Base-by-base conservation (phyloP, 257 asterid species). In the Penstemon eatonii region DNA sequence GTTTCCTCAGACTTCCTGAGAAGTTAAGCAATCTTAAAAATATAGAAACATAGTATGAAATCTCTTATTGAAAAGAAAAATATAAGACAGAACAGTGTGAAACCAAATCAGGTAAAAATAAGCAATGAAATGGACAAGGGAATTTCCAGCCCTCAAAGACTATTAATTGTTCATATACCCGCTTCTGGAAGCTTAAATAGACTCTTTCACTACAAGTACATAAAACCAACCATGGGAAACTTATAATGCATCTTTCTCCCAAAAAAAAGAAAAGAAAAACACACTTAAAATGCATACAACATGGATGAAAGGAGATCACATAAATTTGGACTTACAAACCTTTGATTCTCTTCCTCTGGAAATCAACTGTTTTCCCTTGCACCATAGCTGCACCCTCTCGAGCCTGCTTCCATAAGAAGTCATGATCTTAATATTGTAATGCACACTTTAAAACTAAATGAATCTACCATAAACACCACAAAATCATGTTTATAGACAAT, bases 1-100 rank as follows among this genome's bases (percentile, higher is more conserved):
- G 98, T 83, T 81, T 94, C 81, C 99, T 90, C 70, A 94, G 88
- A 83, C 98, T 91, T 74, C 96, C 99, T 94, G 84, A 76, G 68
- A 45, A 73, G 68, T 67, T 71, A 65, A 62, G 46, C 42, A 38
- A 53, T 54, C 10, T 55, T 12, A 60, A 49, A 56, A 55, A 62
- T 9, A 63, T 63, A 45, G 9, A 65, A 64, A 68, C 46, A 46
- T 33, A 38, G 49, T 15, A 62, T 25, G 54, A 13, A 58, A 42
- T 41, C 58, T 63, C 33, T 25, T 25, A 1, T 1, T 1, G 39
- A 9, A 68, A 13, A 33, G 60, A 44, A 52, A 47, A 44, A 7
- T 42, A 41, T 18, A 69, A 56, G 64, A 54, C 39, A 42, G 11
- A 56, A 50, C 52, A 44, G 19, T 12, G 54, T 56, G 7, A 81